Base-by-base conservation (phyloP, 306 rosid genomes). In the Pterocarpus macrocarpus region DNA sequence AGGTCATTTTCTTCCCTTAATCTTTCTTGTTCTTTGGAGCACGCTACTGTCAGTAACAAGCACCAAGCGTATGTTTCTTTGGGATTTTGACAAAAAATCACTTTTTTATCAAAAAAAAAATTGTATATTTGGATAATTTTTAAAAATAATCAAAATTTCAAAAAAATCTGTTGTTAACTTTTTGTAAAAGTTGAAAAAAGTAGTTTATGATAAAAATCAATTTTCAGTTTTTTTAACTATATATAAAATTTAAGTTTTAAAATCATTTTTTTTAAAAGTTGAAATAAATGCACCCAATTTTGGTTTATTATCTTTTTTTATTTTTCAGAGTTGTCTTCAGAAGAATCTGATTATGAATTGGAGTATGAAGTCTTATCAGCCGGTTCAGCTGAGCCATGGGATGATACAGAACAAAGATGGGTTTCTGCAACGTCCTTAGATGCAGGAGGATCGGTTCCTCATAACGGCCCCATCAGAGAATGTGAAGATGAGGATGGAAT, bases 311-410 rank as follows among this genome's bases (percentile, higher is more conserved):
- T 7, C 47, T 43, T 10, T 43, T 33, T 80, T 4, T 45, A 56
- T 79, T 67, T 64, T 49, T 67, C 80, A 88, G 94, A 87, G 61
- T 77, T 81, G 47, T 93, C 97, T 9, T 91, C 86, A 33, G 97
- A 90, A 68, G 97, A 88, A 57, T 91, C 92, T 72, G 96, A 88
- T 71, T 90, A 79, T 80, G 97, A 91, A 72, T 70, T 87, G 32
- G 93, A 90, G 71, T 88, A 86, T 81, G 93, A 91, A 82, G 77
- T 84, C 70, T 80, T 92, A 52, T 88, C 94, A 4, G 87, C 74
- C 14, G 87, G 90, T 50, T 92, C 92, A 68, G 93, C 90, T 55
- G 92, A 92, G 73, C 90, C 84, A 9, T 87, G 87, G 86, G 91
- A 88, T 58, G 91, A 88, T 79, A 71, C 87, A 38, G 88, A 90